Evolutionary conservation across 2,329 filamentous ascomycete genomes (phyloP).

Genomic region (Trichoderma afroharzianum): DNA sequence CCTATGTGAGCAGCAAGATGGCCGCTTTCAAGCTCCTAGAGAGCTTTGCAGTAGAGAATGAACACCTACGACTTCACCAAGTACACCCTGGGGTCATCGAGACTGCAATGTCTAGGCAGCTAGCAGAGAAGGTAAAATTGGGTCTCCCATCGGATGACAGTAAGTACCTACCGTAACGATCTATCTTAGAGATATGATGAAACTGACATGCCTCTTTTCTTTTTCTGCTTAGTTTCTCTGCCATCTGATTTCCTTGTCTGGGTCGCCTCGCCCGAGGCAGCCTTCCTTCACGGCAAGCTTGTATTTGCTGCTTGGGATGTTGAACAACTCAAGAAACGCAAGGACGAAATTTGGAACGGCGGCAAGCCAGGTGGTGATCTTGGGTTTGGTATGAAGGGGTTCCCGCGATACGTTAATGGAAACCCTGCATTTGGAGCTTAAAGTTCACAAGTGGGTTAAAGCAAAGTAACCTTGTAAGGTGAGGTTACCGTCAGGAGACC

Average conservation of each 20-base stretch:
- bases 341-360: neutral
- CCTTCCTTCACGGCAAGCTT: neutral
- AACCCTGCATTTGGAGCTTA: neutral
- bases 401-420: neutral
- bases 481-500: neutral
- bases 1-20: conserved; percentile 1
- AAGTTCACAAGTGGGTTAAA: neutral
- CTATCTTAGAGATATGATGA: too few relatives aligned
- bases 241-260: neutral
- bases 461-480: neutral
- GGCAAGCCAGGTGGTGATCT: neutral
- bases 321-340: neutral
- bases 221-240: neutral
- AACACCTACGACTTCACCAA: neutral
- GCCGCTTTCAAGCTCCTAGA: neutral
- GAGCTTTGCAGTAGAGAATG: neutral
- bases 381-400: neutral
- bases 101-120: neutral
- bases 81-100: neutral
- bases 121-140: neutral
- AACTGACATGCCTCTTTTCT: neutral
- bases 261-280: neutral
- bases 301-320: neutral
- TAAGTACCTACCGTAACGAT: neutral
- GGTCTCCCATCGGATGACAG: neutral